Conservation (phyloP, 1,284 basidiomycete species). For the Exobasidium cylindrosporum region DNA sequence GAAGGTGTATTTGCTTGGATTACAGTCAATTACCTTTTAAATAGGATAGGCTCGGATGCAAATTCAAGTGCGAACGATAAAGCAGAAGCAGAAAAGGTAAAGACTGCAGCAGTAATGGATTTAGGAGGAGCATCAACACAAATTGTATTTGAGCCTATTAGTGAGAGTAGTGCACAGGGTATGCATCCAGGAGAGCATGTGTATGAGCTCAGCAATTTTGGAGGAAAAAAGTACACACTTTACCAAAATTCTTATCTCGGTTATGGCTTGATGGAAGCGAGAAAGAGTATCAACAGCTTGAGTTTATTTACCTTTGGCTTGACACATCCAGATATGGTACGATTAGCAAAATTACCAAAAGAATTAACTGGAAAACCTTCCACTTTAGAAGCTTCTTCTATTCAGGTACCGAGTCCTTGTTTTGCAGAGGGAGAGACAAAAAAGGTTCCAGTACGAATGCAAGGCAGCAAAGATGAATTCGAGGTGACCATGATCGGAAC, state of each 20-base stretch:
- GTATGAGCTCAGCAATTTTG: conserved; percentile 67
- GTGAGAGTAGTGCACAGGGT: conserved; percentile 56
- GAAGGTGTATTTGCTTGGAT: conserved; percentile 95
- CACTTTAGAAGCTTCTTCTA: conserved; percentile 40
- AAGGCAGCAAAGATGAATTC: conserved; percentile 48
- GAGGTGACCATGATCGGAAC: conserved; percentile 47
- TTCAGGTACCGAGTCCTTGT: conserved; percentile 72
- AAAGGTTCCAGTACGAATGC: conserved; percentile 69
- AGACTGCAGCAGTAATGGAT: conserved; percentile 80
- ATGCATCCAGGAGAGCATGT: conserved; percentile 88
- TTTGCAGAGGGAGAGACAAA: conserved; percentile 68
- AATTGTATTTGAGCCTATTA: conserved; percentile 87
- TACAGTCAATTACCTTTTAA: conserved; percentile 77
- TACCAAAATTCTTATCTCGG: conserved; percentile 64
- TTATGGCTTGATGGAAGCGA: conserved; percentile 89
- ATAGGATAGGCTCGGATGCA: conserved; percentile 30
- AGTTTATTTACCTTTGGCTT: conserved; percentile 76
- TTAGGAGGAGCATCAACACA: conserved; percentile 95
- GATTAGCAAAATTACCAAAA: conserved; percentile 23
- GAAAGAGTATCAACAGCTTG: conserved; percentile 79
- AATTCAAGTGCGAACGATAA: conserved; percentile 54
- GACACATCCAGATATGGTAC: conserved; percentile 53
- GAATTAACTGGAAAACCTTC: conserved; percentile 18
- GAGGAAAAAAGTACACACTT: conserved; percentile 39
- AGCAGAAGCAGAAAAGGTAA: conserved; percentile 19